These are phyloP conservation scores for Byssochlamys sp. DNA, from an alignment of 2,329 filamentous ascomycete species.

Conservation along the genomic window DNA sequence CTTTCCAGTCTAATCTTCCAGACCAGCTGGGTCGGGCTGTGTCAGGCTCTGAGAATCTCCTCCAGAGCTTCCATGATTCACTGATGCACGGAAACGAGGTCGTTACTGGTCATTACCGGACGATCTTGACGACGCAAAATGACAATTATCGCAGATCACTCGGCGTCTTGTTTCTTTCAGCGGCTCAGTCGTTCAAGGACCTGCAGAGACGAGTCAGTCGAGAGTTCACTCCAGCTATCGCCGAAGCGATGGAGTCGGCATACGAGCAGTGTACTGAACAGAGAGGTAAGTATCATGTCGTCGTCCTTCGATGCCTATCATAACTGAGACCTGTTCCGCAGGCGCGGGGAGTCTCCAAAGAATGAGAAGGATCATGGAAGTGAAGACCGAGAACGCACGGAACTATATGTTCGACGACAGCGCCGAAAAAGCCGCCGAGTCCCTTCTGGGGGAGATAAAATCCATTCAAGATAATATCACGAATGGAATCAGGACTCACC, in stretches of 20 bases:
- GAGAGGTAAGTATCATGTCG: constrained; percentile 17
- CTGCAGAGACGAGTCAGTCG: constrained; percentile 45
- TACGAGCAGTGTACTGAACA: constrained; percentile 41
- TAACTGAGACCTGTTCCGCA: neutral
- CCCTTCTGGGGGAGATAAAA: neutral
- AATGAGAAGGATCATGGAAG: neutral
- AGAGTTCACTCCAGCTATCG: constrained; percentile 43
- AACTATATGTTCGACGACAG: neutral
- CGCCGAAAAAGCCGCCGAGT: neutral
- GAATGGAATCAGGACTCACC: neutral
- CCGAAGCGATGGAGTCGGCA: constrained; percentile 34
- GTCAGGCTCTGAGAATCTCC: neutral
- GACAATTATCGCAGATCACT: neutral
- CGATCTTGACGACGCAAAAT: neutral
- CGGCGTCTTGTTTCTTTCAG: constrained; percentile 16
- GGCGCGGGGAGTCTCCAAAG: neutral
- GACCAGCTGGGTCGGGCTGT: neutral
- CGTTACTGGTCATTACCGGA: neutral
- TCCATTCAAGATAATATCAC: neutral
- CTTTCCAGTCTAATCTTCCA: neutral
- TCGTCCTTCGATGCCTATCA: neutral
- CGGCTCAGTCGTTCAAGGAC: constrained; percentile 27
- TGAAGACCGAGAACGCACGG: neutral
- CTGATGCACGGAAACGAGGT: neutral
- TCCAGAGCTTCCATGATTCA: neutral